Evolutionary conservation across 1,284 basidiomycete genomes (phyloP).

Genomic region (Coniferiporia sulphurascens): DNA sequence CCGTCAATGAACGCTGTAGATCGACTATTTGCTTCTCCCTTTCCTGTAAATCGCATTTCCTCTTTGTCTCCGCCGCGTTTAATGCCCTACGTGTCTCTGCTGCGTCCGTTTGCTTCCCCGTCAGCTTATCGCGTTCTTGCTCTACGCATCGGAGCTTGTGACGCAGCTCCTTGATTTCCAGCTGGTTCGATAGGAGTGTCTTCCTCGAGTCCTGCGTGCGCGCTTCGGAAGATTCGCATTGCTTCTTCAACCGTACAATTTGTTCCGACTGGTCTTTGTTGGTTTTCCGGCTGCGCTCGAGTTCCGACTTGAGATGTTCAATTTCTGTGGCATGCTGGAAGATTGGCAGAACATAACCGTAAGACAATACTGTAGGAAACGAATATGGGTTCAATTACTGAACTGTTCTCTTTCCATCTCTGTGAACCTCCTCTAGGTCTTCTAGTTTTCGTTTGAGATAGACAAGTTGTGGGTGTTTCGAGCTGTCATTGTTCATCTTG

Average conservation of each 20-base stretch:
- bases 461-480: conserved; percentile 20
- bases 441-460: conserved; percentile 59
- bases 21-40: conserved; percentile 51
- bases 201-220: conserved; percentile 58
- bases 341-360: conserved; percentile 3
- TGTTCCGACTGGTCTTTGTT: conserved; percentile 51
- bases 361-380: conserved; percentile 4
- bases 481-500: not conserved
- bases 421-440: conserved; percentile 58
- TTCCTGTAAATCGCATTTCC: conserved; percentile 49
- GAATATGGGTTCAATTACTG: not conserved
- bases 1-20: conserved; percentile 45
- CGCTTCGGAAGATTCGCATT: conserved; percentile 47
- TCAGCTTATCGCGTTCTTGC: conserved; percentile 49
- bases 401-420: conserved; percentile 62
- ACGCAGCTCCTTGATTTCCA: conserved; percentile 58
- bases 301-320: conserved; percentile 54
- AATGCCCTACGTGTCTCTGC: conserved; percentile 50
- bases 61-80: conserved; percentile 42
- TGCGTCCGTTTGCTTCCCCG: conserved; percentile 47
- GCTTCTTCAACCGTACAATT: conserved; percentile 58
- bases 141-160: conserved; percentile 56
- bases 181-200: conserved; percentile 41
- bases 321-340: conserved; percentile 53
- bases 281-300: conserved; percentile 43